These are phyloP conservation scores for Chlorella sp. DNA, from an alignment of 139 green algal genomes.

Conservation along the genomic window DNA sequence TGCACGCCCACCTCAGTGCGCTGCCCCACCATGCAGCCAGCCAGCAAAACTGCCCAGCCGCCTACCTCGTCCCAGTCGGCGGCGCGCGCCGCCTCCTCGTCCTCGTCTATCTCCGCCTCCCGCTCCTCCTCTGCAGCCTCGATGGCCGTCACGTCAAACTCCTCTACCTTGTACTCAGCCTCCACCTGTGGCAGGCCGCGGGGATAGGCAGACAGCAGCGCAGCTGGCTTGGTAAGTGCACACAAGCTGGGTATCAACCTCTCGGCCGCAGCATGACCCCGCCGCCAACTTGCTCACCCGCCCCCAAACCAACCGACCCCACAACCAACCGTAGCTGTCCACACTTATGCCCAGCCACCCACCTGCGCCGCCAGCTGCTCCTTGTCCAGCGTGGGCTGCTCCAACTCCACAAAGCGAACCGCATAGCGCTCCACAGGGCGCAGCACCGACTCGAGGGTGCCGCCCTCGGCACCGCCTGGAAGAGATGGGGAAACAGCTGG, in stretches of 20 bases:
- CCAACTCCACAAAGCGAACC: slow-evolving; percentile 60
- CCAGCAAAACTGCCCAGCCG: too few species aligned
- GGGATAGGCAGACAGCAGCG: too few species aligned
- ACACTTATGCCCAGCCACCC: too few species aligned
- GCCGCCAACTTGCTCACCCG: background rate
- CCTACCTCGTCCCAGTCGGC: slow-evolving; percentile 72
- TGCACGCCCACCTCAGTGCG: too few species aligned
- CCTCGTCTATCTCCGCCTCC: slow-evolving; percentile 65
- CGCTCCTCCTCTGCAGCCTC: slow-evolving; percentile 60
- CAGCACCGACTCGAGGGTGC: slow-evolving; percentile 52
- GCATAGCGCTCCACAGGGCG: slow-evolving; percentile 70
- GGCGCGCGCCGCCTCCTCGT: slow-evolving; percentile 49
- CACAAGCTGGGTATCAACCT: background rate
- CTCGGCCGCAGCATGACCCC: too few species aligned
- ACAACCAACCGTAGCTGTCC: background rate
- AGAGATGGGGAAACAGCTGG: background rate
- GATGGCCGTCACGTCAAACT: slow-evolving; percentile 43
- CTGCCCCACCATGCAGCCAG: too few species aligned
- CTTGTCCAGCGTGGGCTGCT: slow-evolving; percentile 25
- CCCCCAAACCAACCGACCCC: background rate
- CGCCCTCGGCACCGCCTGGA: slow-evolving; percentile 13
- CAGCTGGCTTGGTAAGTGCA: background rate
- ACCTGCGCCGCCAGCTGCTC: slow-evolving; percentile 14
- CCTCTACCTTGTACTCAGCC: slow-evolving; percentile 42
- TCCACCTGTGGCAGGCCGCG: slow-evolving; percentile 45